A percentile compares a stretch with the other conserved stretches of the same genome.
Conservation (phyloP, 83 land plant species). For the Picea abies region DNA sequence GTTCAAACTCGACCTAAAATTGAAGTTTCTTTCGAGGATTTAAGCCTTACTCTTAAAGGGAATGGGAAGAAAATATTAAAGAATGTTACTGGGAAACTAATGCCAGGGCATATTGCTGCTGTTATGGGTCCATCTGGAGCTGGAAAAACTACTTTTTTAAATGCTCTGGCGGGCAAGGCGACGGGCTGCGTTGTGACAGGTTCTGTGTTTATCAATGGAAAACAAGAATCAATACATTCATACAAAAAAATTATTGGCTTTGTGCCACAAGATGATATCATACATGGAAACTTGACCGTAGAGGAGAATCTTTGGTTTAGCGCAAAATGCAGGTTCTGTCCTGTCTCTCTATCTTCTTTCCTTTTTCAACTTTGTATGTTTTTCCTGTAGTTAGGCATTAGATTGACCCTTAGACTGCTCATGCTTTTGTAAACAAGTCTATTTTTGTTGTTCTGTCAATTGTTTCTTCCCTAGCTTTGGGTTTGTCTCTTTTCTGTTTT, state of each 20-base stretch:
- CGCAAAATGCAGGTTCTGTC: conserved; percentile 82
- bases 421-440: background rate
- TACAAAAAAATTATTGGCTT: conserved; percentile 94
- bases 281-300: conserved; percentile 95
- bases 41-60: conserved; percentile 80
- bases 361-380: background rate
- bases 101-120: conserved; percentile 89
- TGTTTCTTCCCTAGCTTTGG: background rate
- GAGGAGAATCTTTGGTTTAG: conserved; percentile 98
- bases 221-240: conserved; percentile 68
- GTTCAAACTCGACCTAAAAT: conserved; percentile 56
- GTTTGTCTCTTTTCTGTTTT: too few relatives aligned
- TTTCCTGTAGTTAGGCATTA: background rate
- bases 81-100: conserved; percentile 86
- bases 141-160: conserved; percentile 97
- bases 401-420: conserved; percentile 9
- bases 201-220: conserved; percentile 82
- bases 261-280: conserved; percentile 99
- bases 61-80: conserved; percentile 73
- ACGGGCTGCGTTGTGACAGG: conserved; percentile 71
- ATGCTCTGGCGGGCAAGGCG: conserved; percentile 92
- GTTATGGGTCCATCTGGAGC: conserved; percentile 99
- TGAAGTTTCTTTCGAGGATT: conserved; percentile 80
- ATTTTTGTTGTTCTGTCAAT: background rate
- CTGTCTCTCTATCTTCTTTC: background rate